These are phyloP conservation scores for Trypanosoma caninum DNA, from an alignment of 208 protist species.

Conservation along the genomic window DNA sequence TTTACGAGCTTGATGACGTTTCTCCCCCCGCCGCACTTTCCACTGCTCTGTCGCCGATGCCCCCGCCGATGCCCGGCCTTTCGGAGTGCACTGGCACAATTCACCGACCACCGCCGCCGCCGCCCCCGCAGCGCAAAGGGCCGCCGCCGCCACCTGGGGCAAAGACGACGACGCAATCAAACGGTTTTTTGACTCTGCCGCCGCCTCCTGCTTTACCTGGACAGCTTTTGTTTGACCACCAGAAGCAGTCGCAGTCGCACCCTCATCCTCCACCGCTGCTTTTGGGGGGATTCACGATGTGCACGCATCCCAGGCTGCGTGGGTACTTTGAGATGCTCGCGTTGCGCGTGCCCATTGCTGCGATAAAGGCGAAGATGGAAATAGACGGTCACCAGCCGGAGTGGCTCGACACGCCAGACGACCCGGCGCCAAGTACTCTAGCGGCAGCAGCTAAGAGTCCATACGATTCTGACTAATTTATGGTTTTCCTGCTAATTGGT, in stretches of 20 bases:
- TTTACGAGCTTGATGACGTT: slow-evolving; percentile 4
- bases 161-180: background rate
- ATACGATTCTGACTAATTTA: slow-evolving; percentile 42
- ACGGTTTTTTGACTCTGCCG: background rate
- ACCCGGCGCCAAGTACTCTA: slow-evolving; percentile 32
- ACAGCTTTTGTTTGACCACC: no score
- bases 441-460: slow-evolving; percentile 25
- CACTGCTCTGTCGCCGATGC: background rate
- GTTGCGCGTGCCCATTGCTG: slow-evolving; percentile 36
- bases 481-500: no score
- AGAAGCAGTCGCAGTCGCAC: slow-evolving; percentile 13
- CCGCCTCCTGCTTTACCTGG: slow-evolving; percentile 11
- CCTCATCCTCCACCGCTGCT: slow-evolving; percentile 39
- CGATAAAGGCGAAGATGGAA: slow-evolving; percentile 59
- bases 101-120: slow-evolving; percentile 3
- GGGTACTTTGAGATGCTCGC: slow-evolving; percentile 71
- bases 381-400: slow-evolving; percentile 45
- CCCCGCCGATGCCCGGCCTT: slow-evolving; percentile 32
- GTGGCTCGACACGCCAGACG: slow-evolving; percentile 68
- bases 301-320: slow-evolving; percentile 41
- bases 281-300: slow-evolving; percentile 35
- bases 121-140: slow-evolving; percentile 10
- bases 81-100: background rate
- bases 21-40: background rate
- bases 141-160: slow-evolving; percentile 19